Percentiles rank a stretch among this genome's conserved stretches.
phyloP scores from a whole-genome alignment of 2,329 filamentous ascomycete species.

The Colletotrichum tropicale region DNA sequence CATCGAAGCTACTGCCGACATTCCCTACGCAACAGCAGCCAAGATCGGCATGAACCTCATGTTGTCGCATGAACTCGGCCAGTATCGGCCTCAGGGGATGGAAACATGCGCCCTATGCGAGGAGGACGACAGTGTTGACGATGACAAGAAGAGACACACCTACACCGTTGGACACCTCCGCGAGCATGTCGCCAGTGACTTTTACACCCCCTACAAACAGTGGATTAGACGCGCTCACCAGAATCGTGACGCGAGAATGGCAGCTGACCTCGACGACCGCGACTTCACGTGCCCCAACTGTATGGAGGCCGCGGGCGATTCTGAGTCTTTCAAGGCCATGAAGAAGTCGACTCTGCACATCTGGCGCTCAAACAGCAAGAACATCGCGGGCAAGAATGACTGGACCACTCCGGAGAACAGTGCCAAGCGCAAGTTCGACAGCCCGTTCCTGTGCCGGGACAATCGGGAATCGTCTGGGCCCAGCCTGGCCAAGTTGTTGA shows the following conservation, averaged over 20 bases:
- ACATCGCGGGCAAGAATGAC: not conserved
- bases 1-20: not conserved
- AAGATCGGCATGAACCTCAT: not conserved
- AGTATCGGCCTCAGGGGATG: not conserved
- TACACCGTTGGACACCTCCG: not conserved
- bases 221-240: not conserved
- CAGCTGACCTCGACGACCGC: accelerated
- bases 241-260: not conserved
- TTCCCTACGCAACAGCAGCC: not conserved
- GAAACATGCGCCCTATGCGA: not conserved
- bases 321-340: not conserved
- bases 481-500: too few species aligned
- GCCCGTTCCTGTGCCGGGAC: too few species aligned
- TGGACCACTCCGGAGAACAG: not conserved
- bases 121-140: not conserved
- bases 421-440: not conserved
- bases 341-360: not conserved
- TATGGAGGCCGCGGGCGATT: not conserved
- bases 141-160: not conserved
- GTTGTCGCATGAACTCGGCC: not conserved
- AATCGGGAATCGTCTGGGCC: too few species aligned
- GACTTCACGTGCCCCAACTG: not conserved
- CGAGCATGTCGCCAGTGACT: not conserved
- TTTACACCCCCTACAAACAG: not conserved
- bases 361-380: not conserved